Evolutionary conservation across 2,329 filamentous ascomycete genomes (phyloP).

Genomic region (Capronia epimyces): DNA sequence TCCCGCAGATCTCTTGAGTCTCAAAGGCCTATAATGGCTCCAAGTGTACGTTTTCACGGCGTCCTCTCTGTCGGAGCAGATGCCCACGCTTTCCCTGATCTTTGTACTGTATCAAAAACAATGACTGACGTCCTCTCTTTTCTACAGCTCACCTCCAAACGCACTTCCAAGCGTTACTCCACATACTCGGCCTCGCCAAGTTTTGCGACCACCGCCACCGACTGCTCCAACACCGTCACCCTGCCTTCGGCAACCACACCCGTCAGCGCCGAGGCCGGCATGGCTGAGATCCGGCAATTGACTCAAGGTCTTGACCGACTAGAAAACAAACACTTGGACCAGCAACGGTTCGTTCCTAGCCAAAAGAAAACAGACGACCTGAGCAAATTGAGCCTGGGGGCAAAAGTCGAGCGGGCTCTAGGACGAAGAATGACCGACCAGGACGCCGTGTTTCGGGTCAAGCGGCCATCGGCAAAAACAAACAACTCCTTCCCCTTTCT

Average conservation of each 20-base stretch:
- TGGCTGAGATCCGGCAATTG: constrained; percentile 66
- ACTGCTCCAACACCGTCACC: constrained; percentile 21
- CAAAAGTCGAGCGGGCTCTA: constrained; percentile 83
- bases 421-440: constrained; percentile 80
- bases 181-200: constrained; percentile 47
- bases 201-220: constrained; percentile 44
- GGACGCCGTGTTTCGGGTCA: constrained; percentile 54
- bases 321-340: constrained; percentile 77
- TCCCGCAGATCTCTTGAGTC: constrained; percentile 48
- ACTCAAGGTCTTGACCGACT: constrained; percentile 77
- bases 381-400: constrained; percentile 79
- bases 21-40: constrained; percentile 52
- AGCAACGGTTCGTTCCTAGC: constrained; percentile 74
- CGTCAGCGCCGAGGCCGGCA: constrained; percentile 35
- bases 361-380: constrained; percentile 76
- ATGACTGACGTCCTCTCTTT: constrained; percentile 4
- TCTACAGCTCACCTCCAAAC: constrained; percentile 38
- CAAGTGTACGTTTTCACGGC: constrained; percentile 45
- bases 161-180: constrained; percentile 50
- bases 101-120: neutral
- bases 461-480: constrained; percentile 13
- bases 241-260: constrained; percentile 16
- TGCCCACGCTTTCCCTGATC: constrained; percentile 18
- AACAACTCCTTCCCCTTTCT: constrained; percentile 13
- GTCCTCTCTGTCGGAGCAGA: too few species aligned